Evolutionary conservation across 805 yeast genomes (phyloP).

Genomic region (Diddensiella santjacobensis): DNA sequence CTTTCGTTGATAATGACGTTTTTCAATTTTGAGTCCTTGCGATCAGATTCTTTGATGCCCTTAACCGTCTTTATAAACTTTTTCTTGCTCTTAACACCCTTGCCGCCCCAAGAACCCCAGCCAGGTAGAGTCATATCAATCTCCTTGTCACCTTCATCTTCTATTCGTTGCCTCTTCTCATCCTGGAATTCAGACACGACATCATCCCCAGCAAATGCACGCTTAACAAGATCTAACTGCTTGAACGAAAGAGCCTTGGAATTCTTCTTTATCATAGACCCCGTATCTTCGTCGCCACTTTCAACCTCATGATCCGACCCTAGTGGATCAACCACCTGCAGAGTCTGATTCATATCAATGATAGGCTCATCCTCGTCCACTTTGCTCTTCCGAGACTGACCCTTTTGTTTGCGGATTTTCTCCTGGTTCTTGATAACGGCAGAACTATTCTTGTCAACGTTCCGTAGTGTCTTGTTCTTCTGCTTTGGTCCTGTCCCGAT

Average conservation of each 20-base stretch:
- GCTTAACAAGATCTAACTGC: slow-evolving; percentile 76
- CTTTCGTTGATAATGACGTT: slow-evolving; percentile 88
- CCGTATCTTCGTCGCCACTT: slow-evolving; percentile 38
- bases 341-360: slow-evolving; percentile 42
- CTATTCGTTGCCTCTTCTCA: slow-evolving; percentile 64
- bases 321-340: slow-evolving; percentile 49
- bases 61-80: slow-evolving; percentile 66
- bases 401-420: slow-evolving; percentile 41
- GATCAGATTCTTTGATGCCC: slow-evolving; percentile 69
- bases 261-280: slow-evolving; percentile 6
- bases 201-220: slow-evolving; percentile 97
- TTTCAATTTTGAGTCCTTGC: slow-evolving; percentile 72
- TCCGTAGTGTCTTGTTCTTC: slow-evolving; percentile 41
- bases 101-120: slow-evolving; percentile 98
- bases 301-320: slow-evolving; percentile 40
- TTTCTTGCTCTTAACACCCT: slow-evolving; percentile 47
- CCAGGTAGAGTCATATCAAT: slow-evolving; percentile 88
- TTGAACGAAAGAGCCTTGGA: slow-evolving; percentile 51
- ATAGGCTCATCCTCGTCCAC: slow-evolving; percentile 23
- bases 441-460: slow-evolving; percentile 50
- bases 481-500: slow-evolving; percentile 43
- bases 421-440: slow-evolving; percentile 41
- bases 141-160: slow-evolving; percentile 83
- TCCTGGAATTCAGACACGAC: slow-evolving; percentile 75
- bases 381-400: slow-evolving; percentile 28